Percentiles rank a stretch among this genome's conserved stretches.
These are phyloP conservation scores for Colletotrichum plurivorum DNA, from an alignment of 2,329 filamentous ascomycete genomes.

Conservation along the genomic window DNA sequence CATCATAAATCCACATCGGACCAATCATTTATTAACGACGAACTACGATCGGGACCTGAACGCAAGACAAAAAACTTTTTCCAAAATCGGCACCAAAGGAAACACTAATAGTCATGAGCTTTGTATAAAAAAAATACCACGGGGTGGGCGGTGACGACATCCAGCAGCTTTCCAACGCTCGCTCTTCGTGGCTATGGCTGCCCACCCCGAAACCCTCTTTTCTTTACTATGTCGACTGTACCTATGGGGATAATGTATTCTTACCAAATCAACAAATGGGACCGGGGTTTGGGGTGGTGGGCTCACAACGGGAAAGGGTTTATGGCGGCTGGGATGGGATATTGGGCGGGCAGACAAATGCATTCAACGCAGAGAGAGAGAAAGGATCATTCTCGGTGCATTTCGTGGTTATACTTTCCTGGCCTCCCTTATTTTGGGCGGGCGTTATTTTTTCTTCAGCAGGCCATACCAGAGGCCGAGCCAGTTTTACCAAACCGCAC, in stretches of 20 bases:
- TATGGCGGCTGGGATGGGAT: not conserved
- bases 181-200: not conserved
- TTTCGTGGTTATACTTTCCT: slow-evolving; percentile 5
- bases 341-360: slow-evolving; percentile 6
- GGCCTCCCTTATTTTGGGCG: not conserved
- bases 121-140: slow-evolving; percentile 30
- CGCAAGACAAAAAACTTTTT: slow-evolving; percentile 8
- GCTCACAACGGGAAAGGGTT: not conserved
- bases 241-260: slow-evolving; percentile 32
- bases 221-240: slow-evolving; percentile 31
- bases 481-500: slow-evolving; percentile 14
- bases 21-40: slow-evolving; percentile 37
- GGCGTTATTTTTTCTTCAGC: not conserved
- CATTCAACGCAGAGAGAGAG: slow-evolving; percentile 8
- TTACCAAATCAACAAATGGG: slow-evolving; percentile 17
- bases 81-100: slow-evolving; percentile 14
- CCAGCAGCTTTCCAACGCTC: not conserved
- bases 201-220: not conserved
- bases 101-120: slow-evolving; percentile 25
- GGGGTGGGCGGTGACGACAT: not conserved
- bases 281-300: not conserved
- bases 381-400: slow-evolving; percentile 12
- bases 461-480: slow-evolving; percentile 27
- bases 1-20: slow-evolving; percentile 17
- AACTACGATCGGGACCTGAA: slow-evolving; percentile 31